Conservation (phyloP, 495 filamentous ascomycete species). For the Lasiosphaeriaceae sp. region DNA sequence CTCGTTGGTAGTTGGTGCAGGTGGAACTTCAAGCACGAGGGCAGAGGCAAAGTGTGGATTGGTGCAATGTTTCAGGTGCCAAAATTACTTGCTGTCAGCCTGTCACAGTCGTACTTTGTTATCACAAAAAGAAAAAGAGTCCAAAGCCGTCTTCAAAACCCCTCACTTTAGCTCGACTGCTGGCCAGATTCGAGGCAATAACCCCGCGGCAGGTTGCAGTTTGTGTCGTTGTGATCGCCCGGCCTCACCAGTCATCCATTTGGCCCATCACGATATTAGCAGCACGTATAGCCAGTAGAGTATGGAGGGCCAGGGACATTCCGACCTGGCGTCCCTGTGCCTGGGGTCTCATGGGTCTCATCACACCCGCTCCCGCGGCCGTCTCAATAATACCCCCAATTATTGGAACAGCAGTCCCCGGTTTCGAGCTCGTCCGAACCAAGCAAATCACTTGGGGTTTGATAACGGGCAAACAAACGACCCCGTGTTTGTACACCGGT, state of each 20-base stretch:
- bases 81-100: neutral
- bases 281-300: constrained; percentile 2
- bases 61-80: neutral
- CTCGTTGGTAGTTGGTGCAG: too few relatives aligned
- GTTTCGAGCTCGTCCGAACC: constrained; percentile 13
- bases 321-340: too few relatives aligned
- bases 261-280: neutral
- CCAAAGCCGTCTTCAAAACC: neutral
- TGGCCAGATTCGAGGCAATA: neutral
- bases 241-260: neutral
- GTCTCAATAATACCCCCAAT: constrained; percentile 13
- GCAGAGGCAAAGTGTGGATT: neutral
- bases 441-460: neutral
- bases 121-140: neutral
- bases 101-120: neutral
- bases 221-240: neutral
- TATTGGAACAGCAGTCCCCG: constrained; percentile 15
- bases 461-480: neutral
- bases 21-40: too few relatives aligned
- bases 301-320: neutral
- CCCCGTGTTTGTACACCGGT: neutral
- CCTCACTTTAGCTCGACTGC: neutral
- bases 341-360: too few relatives aligned
- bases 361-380: neutral
- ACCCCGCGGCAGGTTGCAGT: constrained; percentile 6